These are phyloP conservation scores for Eurotiales sp. DNA, from an alignment of 2,329 filamentous ascomycete species.

Conservation along the genomic window DNA sequence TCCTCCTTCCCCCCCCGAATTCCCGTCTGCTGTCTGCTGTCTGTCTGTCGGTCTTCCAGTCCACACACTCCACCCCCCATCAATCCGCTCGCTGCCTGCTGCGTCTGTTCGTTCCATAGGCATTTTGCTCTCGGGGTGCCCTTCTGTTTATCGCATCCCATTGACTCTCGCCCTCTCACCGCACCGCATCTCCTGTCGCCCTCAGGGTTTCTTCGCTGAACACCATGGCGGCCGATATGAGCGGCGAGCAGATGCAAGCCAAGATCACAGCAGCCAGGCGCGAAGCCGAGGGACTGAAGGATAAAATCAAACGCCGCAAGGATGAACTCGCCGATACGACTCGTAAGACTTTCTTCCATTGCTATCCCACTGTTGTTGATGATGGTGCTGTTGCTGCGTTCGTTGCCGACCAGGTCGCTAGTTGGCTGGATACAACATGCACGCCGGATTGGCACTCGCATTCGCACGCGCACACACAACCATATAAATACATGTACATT, in stretches of 20 bases:
- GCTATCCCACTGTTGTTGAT: no score
- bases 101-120: neutral
- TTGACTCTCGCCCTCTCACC: conserved; percentile 10
- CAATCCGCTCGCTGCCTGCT: neutral
- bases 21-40: conserved; percentile 1
- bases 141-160: no score
- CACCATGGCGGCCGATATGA: conserved; percentile 46
- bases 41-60: neutral
- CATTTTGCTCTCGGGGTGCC: neutral
- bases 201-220: conserved; percentile 17
- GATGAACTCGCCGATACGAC: conserved; percentile 98
- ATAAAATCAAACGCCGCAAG: conserved; percentile 99
- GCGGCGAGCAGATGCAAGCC: conserved; percentile 72
- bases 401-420: conserved; percentile 7
- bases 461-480: neutral
- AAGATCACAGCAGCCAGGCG: conserved; percentile 87
- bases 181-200: conserved; percentile 26
- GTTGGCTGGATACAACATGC: conserved; percentile 6
- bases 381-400: no score
- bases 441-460: neutral
- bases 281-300: conserved; percentile 96
- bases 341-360: conserved; percentile 52
- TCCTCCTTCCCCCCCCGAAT: conserved; percentile 11
- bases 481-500: no score
- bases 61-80: conserved; percentile 1